Evolutionary conservation across 2,329 filamentous ascomycete species (phyloP), one percentile per base, ranked within the genome.

Genomic region (Pleurostoma richardsiae): DNA sequence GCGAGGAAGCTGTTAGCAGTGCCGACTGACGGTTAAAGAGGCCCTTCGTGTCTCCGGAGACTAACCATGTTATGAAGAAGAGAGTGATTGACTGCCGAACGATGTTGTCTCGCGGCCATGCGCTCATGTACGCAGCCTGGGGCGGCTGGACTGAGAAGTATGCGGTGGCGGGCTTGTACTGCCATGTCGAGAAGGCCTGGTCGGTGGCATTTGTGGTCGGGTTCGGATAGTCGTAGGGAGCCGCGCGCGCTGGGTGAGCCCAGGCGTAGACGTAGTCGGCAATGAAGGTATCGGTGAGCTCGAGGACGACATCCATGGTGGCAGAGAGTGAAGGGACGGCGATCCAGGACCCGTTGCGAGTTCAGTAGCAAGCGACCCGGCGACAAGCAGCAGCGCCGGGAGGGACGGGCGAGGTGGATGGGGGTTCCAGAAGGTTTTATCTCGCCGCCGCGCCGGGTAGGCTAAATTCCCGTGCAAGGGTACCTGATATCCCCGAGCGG

Each of bases 291-390:
- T 97, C 92, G 68, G 82, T 79, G 50, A 91, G 59, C 69, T 96
- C 91, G 55, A 96, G 85, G 41, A 94, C 82, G 70, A 96, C 82
- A 76, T 97, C 92, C 92, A 97, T 96, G 67, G 64, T 74, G 71
- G 53, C 49, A 19, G 19, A 19, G 19, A 19, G 19, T 19, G 19
- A 19, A 19, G 19, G 19, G 19, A 19, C 19, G 19, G 19, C 19
- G 19, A 19, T 19, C 19, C 19, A 19, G 19, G 19, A 19, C 19
- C 19, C 19, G 19, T 19, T 19, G 19, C 19, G 19, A 19, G 19
- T 19, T 19, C 19, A 19, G 19, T 19, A 19, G 19, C 19, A 19
- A 19, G 19, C 19, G 19, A 19, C 19, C 19, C 19, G 19, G 19
- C 19, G 19, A 19, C 19, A 19, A 19, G 19, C 19, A 19, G 19